A percentile compares a stretch with the other conserved stretches of the same genome.
These are phyloP conservation scores for Leptodermis oblonga DNA, from an alignment of 257 asterid genomes.

Conservation along the genomic window DNA sequence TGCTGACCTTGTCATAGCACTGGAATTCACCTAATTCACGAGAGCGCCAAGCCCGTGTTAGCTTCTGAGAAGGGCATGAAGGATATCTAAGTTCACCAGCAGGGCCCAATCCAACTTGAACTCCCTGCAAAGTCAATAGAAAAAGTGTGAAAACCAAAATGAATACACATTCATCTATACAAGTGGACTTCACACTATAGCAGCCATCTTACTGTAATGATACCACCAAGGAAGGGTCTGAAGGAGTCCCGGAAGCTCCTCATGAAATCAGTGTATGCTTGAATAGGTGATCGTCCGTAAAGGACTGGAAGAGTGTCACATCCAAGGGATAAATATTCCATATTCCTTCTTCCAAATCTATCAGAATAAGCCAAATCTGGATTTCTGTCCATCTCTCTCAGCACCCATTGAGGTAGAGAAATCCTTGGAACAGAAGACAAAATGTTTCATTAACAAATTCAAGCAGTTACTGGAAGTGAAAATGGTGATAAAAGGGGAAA, in stretches of 20 bases:
- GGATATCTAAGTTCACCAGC: conserved; percentile 82
- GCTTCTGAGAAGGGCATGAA: conserved; percentile 41
- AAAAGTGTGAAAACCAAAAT: conserved; percentile 19
- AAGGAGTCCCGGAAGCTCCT: conserved; percentile 67
- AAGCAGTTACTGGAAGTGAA: background rate
- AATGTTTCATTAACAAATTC: conserved; percentile 22
- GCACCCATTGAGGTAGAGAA: conserved; percentile 82
- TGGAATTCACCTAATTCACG: conserved; percentile 75
- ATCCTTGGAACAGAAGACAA: conserved; percentile 49
- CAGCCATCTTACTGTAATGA: conserved; percentile 52
- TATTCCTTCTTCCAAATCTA: conserved; percentile 60
- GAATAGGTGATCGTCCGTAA: conserved; percentile 71
- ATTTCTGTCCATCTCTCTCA: conserved; percentile 57
- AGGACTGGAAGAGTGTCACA: conserved; percentile 70
- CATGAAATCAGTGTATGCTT: conserved; percentile 76
- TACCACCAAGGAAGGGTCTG: conserved; percentile 56
- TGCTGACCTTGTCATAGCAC: conserved; percentile 63
- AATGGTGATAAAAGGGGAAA: background rate
- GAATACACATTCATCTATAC: conserved; percentile 5
- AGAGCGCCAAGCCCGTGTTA: conserved; percentile 42
- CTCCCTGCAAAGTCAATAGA: conserved; percentile 41
- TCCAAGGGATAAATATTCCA: conserved; percentile 72
- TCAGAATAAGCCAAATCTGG: conserved; percentile 61
- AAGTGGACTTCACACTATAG: conserved; percentile 7
- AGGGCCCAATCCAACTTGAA: conserved; percentile 88